phyloP scores from a whole-genome alignment of 176 grass and related monocot species.

The Phoenix roebelenii region DNA sequence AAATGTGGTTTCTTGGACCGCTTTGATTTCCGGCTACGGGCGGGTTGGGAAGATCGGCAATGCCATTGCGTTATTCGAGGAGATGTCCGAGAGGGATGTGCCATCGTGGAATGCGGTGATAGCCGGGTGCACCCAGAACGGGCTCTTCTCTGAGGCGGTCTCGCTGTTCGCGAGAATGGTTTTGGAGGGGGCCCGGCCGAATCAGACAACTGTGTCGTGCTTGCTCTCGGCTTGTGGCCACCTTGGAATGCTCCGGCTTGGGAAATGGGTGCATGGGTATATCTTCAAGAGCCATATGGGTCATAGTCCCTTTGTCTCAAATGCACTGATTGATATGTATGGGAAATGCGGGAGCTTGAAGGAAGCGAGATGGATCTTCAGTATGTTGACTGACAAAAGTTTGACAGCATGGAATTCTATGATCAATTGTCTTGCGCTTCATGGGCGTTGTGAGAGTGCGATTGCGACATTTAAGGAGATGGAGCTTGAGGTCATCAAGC shows the following conservation, averaged over 20 bases:
- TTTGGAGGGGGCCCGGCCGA: conserved; percentile 28
- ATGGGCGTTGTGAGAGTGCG: conserved; percentile 36
- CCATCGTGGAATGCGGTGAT: conserved; percentile 73
- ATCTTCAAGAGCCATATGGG: conserved; percentile 38
- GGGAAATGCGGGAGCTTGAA: conserved; percentile 74
- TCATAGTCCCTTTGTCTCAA: conserved; percentile 47
- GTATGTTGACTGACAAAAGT: conserved; percentile 35
- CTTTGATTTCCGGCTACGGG: conserved; percentile 49
- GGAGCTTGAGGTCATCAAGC: conserved; percentile 30
- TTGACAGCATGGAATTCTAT: conserved; percentile 64
- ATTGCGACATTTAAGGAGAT: conserved; percentile 37
- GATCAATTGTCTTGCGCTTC: conserved; percentile 64
- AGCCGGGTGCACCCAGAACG: conserved; percentile 48
- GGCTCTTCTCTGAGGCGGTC: conserved; percentile 40
- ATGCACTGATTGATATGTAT: conserved; percentile 75
- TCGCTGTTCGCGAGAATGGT: conserved; percentile 55
- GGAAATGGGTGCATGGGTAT: conserved; percentile 61
- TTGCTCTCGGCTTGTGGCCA: conserved; percentile 57
- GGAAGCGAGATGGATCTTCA: conserved; percentile 50
- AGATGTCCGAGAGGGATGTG: conserved; percentile 62
- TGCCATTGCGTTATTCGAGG: conserved; percentile 43
- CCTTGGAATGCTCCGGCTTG: conserved; percentile 54
- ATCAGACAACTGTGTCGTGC: conserved; percentile 51
- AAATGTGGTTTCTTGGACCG: conserved; percentile 69
- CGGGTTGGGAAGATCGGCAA: conserved; percentile 38